Percentiles rank a stretch among this genome's conserved stretches.
Evolutionary conservation across 495 filamentous ascomycete genomes (phyloP).

Genomic region (Pseudotulostoma volvatum): DNA sequence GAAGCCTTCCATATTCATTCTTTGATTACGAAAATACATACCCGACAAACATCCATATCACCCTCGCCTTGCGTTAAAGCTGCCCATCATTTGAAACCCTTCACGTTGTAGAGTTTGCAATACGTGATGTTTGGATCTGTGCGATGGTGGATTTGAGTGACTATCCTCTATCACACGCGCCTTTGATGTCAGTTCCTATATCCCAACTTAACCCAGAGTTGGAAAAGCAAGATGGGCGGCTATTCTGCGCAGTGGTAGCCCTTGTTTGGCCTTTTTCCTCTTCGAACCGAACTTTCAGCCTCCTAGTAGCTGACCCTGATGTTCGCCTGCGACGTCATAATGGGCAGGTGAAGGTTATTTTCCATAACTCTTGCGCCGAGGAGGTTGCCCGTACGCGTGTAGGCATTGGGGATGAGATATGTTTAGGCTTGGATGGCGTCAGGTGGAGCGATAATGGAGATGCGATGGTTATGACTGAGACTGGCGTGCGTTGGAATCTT

Average conservation of each 20-base stretch:
- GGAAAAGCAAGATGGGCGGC: slow-evolving; percentile 13
- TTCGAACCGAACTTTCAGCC: slow-evolving; percentile 48
- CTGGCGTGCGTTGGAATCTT: slow-evolving; percentile 59
- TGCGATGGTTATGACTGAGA: slow-evolving; percentile 41
- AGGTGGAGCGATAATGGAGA: slow-evolving; percentile 36
- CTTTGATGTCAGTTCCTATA: slow-evolving; percentile 38
- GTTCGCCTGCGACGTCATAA: slow-evolving; percentile 61
- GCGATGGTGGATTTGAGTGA: slow-evolving; percentile 21
- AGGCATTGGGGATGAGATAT: slow-evolving; percentile 61
- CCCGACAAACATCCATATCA: too few species aligned
- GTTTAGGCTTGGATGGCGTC: slow-evolving; percentile 49
- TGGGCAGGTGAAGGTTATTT: slow-evolving; percentile 71
- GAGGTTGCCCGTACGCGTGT: slow-evolving; percentile 47
- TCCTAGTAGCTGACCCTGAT: slow-evolving; percentile 74
- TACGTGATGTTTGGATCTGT: too few species aligned
- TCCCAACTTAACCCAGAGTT: slow-evolving; percentile 46
- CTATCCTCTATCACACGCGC: slow-evolving; percentile 11
- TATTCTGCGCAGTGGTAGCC: slow-evolving; percentile 54
- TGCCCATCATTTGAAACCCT: too few species aligned
- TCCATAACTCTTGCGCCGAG: slow-evolving; percentile 55
- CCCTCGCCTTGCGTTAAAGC: too few species aligned
- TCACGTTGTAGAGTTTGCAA: too few species aligned
- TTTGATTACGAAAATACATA: too few species aligned
- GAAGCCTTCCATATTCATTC: too few species aligned
- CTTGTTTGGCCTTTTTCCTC: slow-evolving; percentile 87